Base-by-base conservation (phyloP, 1,139 yeast species). In the Candida dubliniensis region DNA sequence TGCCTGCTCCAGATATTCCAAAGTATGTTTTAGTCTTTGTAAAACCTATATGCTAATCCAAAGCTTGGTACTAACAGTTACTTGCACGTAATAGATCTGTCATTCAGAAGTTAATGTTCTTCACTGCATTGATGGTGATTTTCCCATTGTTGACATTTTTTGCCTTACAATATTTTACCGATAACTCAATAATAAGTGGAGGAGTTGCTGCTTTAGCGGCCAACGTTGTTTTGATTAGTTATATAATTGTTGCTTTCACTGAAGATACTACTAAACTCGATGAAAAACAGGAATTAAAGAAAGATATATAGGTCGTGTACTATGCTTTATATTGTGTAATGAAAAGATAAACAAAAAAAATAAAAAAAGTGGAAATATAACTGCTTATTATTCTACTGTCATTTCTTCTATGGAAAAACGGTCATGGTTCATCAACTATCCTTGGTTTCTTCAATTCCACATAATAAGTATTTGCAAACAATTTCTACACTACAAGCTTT, bases 161-260 rank as follows among this genome's bases (percentile, higher is more conserved):
- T 64, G 51, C 74, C 8, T 66, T 79, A 31, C 89, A 85, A 57
- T 73, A 70, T 54, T 53, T 77, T 26, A 76, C 72, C 51, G 77
- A 65, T 38, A 87, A 81, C 56, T 79, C 96, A 4, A 67, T 90
- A 12, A 69, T 84, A 38, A 86, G 96, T 44, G 99, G 99, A 31
- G 96, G 96, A 4, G 60, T 84, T 13, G 96, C 97, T 29, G 98
- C 98, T 0, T 70, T 83, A 14, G 82, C 82, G 40, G 98, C 97
- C 37, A 93, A 93, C 60, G 67, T 87, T 11, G 97, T 93, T 31
- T 75, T 93, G 54, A 79, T 91, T 44, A 93, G 91, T 1, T 93
- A 88, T 60, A 86, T 93, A 18, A 74, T 89, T 13, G 91, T 81
- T 42, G 98, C 99, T 0, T 90, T 91, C 62, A 77, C 77, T 24